A percentile compares a stretch with the other conserved stretches of the same genome.
Evolutionary conservation across 2,329 filamentous ascomycete genomes (phyloP).

Genomic region (Colletotrichum coccodes): DNA sequence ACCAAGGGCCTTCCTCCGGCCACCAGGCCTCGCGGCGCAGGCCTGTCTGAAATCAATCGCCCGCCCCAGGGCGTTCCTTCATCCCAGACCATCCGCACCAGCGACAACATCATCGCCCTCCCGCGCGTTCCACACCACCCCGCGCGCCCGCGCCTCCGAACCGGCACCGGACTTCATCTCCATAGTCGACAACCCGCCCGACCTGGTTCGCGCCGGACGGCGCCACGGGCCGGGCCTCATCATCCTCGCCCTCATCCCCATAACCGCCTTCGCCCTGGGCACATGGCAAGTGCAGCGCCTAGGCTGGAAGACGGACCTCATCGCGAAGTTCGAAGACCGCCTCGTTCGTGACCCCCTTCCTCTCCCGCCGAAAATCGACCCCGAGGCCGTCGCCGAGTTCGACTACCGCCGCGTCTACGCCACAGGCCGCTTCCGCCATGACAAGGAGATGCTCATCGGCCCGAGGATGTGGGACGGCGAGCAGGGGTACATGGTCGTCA

Average conservation of each 20-base stretch:
- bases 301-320: slow-evolving; percentile 91
- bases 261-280: slow-evolving; percentile 90
- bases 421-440: slow-evolving; percentile 80
- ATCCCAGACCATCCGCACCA: not conserved
- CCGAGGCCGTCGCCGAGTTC: slow-evolving; percentile 84
- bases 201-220: slow-evolving; percentile 79
- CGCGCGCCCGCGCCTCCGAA: slow-evolving; percentile 30
- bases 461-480: slow-evolving; percentile 89
- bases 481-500: slow-evolving; percentile 91
- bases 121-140: slow-evolving; percentile 30
- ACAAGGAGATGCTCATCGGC: slow-evolving; percentile 95
- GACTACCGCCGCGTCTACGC: slow-evolving; percentile 89
- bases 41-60: slow-evolving; percentile 1
- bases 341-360: slow-evolving; percentile 87
- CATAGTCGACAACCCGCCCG: slow-evolving; percentile 86
- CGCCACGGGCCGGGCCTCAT: slow-evolving; percentile 83
- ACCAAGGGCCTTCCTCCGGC: slow-evolving; percentile 7
- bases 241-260: slow-evolving; percentile 85
- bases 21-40: not conserved
- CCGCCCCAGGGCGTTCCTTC: not conserved
- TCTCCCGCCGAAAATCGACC: slow-evolving; percentile 84
- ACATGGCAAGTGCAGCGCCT: slow-evolving; percentile 96
- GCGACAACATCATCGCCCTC: not conserved
- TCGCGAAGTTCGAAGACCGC: slow-evolving; percentile 92
- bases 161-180: slow-evolving; percentile 76